Evolutionary conservation across 306 rosid species (phyloP).

Genomic region (Acacia confusa): DNA sequence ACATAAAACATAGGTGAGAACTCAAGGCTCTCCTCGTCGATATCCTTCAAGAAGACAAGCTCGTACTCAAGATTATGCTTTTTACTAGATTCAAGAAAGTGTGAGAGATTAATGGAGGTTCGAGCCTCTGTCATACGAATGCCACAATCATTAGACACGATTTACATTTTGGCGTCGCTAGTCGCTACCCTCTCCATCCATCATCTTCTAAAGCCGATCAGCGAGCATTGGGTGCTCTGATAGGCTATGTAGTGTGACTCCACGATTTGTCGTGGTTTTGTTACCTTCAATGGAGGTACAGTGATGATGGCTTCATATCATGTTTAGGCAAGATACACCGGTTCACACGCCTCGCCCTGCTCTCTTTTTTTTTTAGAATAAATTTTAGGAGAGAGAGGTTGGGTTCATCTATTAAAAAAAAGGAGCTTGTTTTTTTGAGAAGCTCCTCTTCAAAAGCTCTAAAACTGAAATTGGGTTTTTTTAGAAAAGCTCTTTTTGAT

Average conservation of each 20-base stretch:
- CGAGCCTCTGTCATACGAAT: conserved; percentile 47
- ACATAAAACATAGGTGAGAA: conserved; percentile 61
- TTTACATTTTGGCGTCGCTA: too few relatives aligned
- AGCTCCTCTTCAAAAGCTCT: too few relatives aligned
- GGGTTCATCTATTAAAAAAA: too few relatives aligned
- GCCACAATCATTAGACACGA: conserved; percentile 70
- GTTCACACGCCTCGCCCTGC: too few relatives aligned
- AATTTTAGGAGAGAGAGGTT: too few relatives aligned
- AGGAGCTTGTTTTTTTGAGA: too few relatives aligned
- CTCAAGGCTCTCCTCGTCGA: conserved; percentile 43
- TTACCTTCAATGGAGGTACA: conserved; percentile 43
- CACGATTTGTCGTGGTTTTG: conserved; percentile 35
- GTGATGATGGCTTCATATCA: conserved; percentile 41
- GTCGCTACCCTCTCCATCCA: background rate
- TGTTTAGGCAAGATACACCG: too few relatives aligned
- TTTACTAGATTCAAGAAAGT: conserved; percentile 36
- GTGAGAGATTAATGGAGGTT: background rate
- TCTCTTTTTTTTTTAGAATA: too few relatives aligned
- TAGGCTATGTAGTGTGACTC: conserved; percentile 53
- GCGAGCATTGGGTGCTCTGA: conserved; percentile 50
- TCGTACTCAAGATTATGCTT: conserved; percentile 38
- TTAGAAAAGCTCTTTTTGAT: too few relatives aligned
- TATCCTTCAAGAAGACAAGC: conserved; percentile 63
- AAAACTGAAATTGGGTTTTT: too few relatives aligned
- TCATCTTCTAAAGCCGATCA: conserved; percentile 41